phyloP scores from a whole-genome alignment of 306 rosid genomes.

The Cucumis cinereus region DNA sequence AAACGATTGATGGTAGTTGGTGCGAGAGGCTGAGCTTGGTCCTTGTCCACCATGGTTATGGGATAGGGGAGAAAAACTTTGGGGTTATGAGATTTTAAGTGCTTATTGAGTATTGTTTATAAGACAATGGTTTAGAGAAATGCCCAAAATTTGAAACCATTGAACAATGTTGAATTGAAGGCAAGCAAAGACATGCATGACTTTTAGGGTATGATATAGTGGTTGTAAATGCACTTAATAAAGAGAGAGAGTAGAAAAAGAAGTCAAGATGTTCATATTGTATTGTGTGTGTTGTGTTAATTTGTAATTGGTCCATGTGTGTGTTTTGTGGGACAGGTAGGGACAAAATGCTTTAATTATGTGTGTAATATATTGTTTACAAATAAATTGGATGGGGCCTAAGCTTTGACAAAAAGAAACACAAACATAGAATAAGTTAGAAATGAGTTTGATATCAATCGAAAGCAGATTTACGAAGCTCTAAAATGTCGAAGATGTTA shows the following conservation, averaged over 20 bases:
- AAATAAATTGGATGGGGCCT: background rate
- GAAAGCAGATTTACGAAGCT: too few species aligned
- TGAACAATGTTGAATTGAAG: background rate
- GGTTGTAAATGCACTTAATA: background rate
- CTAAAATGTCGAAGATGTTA: too few species aligned
- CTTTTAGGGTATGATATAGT: background rate
- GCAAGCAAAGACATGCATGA: background rate
- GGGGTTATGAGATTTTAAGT: background rate
- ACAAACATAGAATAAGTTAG: too few species aligned
- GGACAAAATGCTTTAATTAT: background rate
- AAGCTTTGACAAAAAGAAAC: background rate
- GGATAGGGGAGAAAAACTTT: background rate
- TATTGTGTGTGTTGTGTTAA: background rate
- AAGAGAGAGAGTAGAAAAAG: background rate
- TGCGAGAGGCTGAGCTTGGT: conserved; percentile 39
- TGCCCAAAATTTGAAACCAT: background rate
- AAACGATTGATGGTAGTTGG: conserved; percentile 1
- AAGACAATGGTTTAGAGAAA: background rate
- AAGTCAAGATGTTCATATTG: background rate
- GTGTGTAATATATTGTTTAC: background rate
- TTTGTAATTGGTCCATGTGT: background rate
- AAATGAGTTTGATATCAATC: too few species aligned
- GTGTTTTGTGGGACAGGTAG: background rate
- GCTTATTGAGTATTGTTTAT: background rate
- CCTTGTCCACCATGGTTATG: conserved; percentile 14